Percentiles rank a stretch among this genome's conserved stretches.
These are phyloP conservation scores for Xylariaceae sp. DNA, from an alignment of 2,329 filamentous ascomycete genomes.

Conservation along the genomic window DNA sequence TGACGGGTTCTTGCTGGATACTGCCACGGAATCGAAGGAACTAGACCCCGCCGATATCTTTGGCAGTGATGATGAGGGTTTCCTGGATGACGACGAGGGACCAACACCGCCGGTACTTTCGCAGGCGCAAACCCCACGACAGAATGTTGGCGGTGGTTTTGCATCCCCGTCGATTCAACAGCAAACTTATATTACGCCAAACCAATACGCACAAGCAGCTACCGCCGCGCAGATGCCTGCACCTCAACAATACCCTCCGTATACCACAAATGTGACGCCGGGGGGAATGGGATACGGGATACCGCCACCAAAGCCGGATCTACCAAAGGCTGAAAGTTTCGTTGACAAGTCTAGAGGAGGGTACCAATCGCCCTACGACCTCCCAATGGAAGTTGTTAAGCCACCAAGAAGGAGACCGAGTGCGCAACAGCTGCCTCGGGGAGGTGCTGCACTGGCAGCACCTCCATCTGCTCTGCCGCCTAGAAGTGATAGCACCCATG, in stretches of 20 bases:
- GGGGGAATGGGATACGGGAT: slow-evolving; percentile 37
- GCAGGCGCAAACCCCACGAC: slow-evolving; percentile 23
- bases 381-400: slow-evolving; percentile 82
- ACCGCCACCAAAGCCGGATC: slow-evolving; percentile 41
- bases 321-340: slow-evolving; percentile 72
- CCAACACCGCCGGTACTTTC: slow-evolving; percentile 26
- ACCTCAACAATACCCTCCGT: slow-evolving; percentile 28
- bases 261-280: slow-evolving; percentile 29
- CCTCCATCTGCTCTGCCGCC: slow-evolving; percentile 51
- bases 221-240: slow-evolving; percentile 28
- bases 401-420: slow-evolving; percentile 63
- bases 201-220: slow-evolving; percentile 48
- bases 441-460: slow-evolving; percentile 33
- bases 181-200: slow-evolving; percentile 29
- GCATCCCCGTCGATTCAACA: slow-evolving; percentile 29
- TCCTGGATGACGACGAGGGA: slow-evolving; percentile 65
- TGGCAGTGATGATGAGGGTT: slow-evolving; percentile 79
- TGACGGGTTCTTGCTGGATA: slow-evolving; percentile 58
- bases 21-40: slow-evolving; percentile 41
- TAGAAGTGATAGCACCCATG: slow-evolving; percentile 59
- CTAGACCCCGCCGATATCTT: slow-evolving; percentile 64
- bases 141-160: slow-evolving; percentile 36
- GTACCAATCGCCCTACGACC: slow-evolving; percentile 90
- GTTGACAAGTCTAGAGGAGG: slow-evolving; percentile 85
- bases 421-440: slow-evolving; percentile 51